Percentiles rank a stretch among this genome's conserved stretches.
Conservation (phyloP, 73 alveolate genomes). For the Symbiodinium pilosum region DNA sequence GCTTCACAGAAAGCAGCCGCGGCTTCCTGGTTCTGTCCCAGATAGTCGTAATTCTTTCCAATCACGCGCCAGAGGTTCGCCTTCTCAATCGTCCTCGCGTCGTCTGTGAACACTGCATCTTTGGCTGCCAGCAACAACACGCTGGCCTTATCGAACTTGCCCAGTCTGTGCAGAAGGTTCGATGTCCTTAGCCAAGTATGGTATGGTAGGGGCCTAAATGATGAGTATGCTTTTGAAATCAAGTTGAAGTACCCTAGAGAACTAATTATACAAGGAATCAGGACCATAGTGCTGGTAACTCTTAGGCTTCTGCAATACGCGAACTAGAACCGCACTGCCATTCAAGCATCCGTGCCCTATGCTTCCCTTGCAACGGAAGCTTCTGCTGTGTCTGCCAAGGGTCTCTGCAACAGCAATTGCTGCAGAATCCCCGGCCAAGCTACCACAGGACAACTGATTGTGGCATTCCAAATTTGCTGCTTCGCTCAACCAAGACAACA, state of each 20-base stretch:
- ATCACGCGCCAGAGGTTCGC: background rate
- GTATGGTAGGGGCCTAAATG: too few species aligned
- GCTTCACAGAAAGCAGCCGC: background rate
- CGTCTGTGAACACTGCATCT: background rate
- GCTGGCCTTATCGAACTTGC: background rate
- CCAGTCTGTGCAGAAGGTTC: background rate
- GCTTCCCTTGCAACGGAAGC: too few species aligned
- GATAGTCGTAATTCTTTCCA: background rate
- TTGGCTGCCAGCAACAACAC: background rate
- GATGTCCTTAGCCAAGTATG: background rate
- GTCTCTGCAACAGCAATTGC: background rate
- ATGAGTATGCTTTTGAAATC: too few species aligned
- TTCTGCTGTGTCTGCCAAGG: background rate
- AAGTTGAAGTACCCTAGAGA: too few species aligned
- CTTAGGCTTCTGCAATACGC: too few species aligned
- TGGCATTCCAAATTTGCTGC: background rate
- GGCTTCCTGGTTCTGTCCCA: background rate
- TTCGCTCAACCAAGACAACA: conserved; percentile 31
- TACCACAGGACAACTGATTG: background rate
- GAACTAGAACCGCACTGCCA: too few species aligned
- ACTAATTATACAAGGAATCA: too few species aligned
- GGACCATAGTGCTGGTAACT: too few species aligned
- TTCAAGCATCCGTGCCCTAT: too few species aligned
- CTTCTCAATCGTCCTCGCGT: background rate
- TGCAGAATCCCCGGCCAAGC: background rate